Conservation (phyloP, 495 filamentous ascomycete genomes). For the Rostrohypoxylon terebratum region DNA sequence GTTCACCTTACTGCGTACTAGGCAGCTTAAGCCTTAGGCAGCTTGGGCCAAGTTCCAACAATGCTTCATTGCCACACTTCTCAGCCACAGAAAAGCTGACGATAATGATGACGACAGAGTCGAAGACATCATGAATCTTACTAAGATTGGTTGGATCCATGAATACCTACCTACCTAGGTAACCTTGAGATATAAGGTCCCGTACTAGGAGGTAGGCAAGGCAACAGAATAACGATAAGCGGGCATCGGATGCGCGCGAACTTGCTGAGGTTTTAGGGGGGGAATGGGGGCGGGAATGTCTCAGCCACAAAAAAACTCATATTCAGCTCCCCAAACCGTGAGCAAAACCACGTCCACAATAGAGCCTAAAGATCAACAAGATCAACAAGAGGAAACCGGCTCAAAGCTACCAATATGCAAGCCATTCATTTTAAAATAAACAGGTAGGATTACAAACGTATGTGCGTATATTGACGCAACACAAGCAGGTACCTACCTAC, state of each 20-base stretch:
- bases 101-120: slow-evolving; percentile 27
- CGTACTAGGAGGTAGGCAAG: background rate
- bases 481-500: slow-evolving; percentile 19
- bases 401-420: background rate
- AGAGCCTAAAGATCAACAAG: too few relatives aligned
- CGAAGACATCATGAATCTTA: background rate
- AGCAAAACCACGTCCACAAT: background rate
- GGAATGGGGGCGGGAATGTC: background rate
- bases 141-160: background rate
- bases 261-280: background rate
- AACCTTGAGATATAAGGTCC: background rate
- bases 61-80: slow-evolving; percentile 35
- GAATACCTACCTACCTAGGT: background rate
- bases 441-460: background rate
- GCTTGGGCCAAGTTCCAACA: slow-evolving; percentile 2
- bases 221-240: slow-evolving; percentile 19
- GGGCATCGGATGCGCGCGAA: background rate
- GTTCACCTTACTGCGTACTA: slow-evolving; percentile 4
- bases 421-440: background rate
- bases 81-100: slow-evolving; percentile 44
- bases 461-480: background rate
- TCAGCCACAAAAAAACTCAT: background rate
- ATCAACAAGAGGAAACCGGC: background rate
- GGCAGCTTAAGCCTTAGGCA: background rate
- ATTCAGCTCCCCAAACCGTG: background rate